Evolutionary conservation across 371 early-diverging fungal species (phyloP).

Genomic region (Mucor saturninus): DNA sequence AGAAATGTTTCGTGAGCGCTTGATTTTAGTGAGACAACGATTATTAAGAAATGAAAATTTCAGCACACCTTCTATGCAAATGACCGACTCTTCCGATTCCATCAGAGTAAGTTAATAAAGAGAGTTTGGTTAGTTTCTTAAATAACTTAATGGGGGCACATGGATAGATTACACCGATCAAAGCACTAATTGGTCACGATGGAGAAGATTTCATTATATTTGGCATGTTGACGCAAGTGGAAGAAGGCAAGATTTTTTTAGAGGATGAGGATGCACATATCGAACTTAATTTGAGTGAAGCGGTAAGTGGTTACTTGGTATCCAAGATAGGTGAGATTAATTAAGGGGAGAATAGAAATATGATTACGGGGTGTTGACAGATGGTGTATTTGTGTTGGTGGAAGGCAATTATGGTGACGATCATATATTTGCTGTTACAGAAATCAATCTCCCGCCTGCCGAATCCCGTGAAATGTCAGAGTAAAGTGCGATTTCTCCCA

Average conservation of each 20-base stretch:
- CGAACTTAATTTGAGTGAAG: slow-evolving; percentile 64
- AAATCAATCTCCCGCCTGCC: slow-evolving; percentile 79
- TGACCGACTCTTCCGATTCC: background rate
- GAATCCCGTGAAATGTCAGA: slow-evolving; percentile 69
- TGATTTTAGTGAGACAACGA: slow-evolving; percentile 77
- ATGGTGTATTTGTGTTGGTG: slow-evolving; percentile 83
- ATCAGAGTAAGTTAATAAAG: slow-evolving; percentile 35
- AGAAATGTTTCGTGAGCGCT: slow-evolving; percentile 74
- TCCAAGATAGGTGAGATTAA: background rate
- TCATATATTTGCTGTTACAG: slow-evolving; percentile 66
- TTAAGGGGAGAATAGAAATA: slow-evolving; percentile 34
- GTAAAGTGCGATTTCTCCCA: slow-evolving; percentile 34
- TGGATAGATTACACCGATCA: slow-evolving; percentile 78
- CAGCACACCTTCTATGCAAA: slow-evolving; percentile 50
- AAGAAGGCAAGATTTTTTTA: slow-evolving; percentile 81
- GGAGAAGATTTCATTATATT: slow-evolving; percentile 76
- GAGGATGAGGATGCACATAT: slow-evolving; percentile 85
- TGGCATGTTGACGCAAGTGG: slow-evolving; percentile 88
- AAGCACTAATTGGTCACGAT: slow-evolving; percentile 79
- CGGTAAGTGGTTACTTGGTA: slow-evolving; percentile 26
- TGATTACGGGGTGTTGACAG: slow-evolving; percentile 80
- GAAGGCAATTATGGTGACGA: slow-evolving; percentile 79
- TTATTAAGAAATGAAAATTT: slow-evolving; percentile 84
- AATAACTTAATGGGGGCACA: too few relatives aligned
- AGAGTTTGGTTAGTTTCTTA: too few relatives aligned